Conservation (phyloP, 768 basidiomycete genomes). For the Lactarius vividus region DNA sequence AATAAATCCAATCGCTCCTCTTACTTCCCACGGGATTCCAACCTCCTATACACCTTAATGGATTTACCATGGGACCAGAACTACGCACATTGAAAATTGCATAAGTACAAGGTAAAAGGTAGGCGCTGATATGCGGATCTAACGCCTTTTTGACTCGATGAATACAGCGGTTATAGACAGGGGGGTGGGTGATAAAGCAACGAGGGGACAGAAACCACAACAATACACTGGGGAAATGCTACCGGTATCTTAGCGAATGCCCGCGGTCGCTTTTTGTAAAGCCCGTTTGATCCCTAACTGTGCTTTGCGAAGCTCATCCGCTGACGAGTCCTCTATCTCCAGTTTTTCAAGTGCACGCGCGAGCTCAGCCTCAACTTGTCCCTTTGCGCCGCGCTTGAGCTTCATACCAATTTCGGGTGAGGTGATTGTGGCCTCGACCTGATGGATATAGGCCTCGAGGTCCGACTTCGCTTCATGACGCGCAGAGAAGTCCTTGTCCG, state of each 20-base stretch:
- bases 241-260: constrained; percentile 60
- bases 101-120: not conserved
- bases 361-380: constrained; percentile 94
- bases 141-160: constrained; percentile 17
- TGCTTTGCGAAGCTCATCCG: constrained; percentile 94
- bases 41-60: not conserved
- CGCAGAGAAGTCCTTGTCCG: constrained; percentile 96
- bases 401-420: constrained; percentile 97
- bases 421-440: constrained; percentile 94
- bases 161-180: constrained; percentile 25
- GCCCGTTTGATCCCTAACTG: constrained; percentile 95
- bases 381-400: constrained; percentile 95
- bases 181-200: constrained; percentile 25
- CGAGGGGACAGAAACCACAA: constrained; percentile 11
- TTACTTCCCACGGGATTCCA: not conserved
- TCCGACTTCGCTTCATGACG: constrained; percentile 98
- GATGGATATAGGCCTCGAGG: constrained; percentile 96
- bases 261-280: constrained; percentile 95
- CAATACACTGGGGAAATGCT: not conserved
- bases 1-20: not conserved
- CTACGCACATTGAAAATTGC: not conserved
- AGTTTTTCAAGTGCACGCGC: constrained; percentile 97
- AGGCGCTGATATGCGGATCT: not conserved
- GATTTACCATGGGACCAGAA: not conserved
- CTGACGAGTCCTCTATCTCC: constrained; percentile 92